Evolutionary conservation across 2,329 filamentous ascomycete genomes (phyloP).

Genomic region (Geosmithia putterillii): DNA sequence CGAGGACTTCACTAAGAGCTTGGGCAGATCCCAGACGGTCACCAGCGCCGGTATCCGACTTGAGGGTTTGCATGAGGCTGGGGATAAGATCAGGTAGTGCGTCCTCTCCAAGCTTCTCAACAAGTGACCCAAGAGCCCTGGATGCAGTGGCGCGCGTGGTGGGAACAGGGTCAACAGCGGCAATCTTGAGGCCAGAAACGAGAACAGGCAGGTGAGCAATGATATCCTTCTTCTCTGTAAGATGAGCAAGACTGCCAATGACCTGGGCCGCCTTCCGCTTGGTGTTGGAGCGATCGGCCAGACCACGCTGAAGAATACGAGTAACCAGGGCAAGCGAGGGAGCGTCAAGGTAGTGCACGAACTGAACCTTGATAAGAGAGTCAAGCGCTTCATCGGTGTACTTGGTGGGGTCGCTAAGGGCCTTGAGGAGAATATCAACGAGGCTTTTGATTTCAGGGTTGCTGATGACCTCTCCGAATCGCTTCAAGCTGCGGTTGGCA

Average conservation of each 20-base stretch:
- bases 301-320: conserved; percentile 84
- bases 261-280: conserved; percentile 96
- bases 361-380: conserved; percentile 92
- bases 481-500: conserved; percentile 90
- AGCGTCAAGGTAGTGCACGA: conserved; percentile 95
- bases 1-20: conserved; percentile 90
- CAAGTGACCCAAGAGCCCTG: conserved; percentile 87
- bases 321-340: conserved; percentile 91
- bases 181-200: conserved; percentile 77
- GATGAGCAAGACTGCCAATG: conserved; percentile 91
- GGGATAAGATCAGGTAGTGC: conserved; percentile 94
- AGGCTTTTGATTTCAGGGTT: conserved; percentile 95
- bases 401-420: conserved; percentile 92
- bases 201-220: conserved; percentile 83
- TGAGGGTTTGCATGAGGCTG: conserved; percentile 93
- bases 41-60: conserved; percentile 91
- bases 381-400: conserved; percentile 94
- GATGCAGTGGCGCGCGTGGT: conserved; percentile 94
- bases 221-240: conserved; percentile 92
- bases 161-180: conserved; percentile 89
- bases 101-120: conserved; percentile 96
- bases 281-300: conserved; percentile 82
- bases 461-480: conserved; percentile 95
- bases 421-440: conserved; percentile 85
- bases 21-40: conserved; percentile 94